Conservation (phyloP, 2,329 filamentous ascomycete genomes). For the Diaporthe humulicola region DNA sequence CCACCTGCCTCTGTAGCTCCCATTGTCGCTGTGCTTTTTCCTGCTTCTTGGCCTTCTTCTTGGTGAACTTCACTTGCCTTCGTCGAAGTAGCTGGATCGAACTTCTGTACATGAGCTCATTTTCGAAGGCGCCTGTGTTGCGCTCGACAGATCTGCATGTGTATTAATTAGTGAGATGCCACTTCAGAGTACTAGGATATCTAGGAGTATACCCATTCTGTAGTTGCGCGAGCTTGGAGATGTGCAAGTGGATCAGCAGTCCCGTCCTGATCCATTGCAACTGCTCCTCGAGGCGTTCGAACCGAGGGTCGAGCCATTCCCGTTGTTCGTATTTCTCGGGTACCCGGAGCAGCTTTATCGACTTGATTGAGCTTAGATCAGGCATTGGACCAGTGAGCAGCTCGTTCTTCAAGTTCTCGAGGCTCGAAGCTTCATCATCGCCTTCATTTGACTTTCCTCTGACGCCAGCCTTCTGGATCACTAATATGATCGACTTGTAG, state of each 20-base stretch:
- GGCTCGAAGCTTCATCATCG: not conserved
- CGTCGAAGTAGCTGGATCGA: not conserved
- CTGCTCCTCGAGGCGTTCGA: constrained; percentile 16
- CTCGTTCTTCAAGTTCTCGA: constrained; percentile 1
- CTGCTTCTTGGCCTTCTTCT: not conserved
- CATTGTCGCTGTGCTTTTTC: constrained; percentile 10
- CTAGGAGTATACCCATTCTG: not conserved
- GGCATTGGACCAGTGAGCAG: constrained; percentile 29
- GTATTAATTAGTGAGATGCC: not conserved
- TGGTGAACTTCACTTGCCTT: not conserved
- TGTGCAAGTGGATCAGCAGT: constrained; percentile 29
- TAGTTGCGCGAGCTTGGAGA: constrained; percentile 17
- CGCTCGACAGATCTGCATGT: not conserved
- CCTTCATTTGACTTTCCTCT: not conserved
- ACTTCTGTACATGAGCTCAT: constrained; percentile 11
- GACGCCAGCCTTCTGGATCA: constrained; percentile 4
- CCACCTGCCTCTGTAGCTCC: not conserved
- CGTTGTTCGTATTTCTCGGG: not conserved
- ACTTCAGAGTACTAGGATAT: no score
- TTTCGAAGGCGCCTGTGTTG: constrained; percentile 26
- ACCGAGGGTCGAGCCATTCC: not conserved
- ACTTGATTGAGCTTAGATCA: constrained; percentile 20
- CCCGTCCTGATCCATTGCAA: constrained; percentile 22
- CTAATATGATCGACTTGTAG: constrained; percentile 31
- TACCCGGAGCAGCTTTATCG: not conserved